These are phyloP conservation scores for Dactylellina haptotyla DNA, from an alignment of 2,329 filamentous ascomycete species.

Conservation along the genomic window DNA sequence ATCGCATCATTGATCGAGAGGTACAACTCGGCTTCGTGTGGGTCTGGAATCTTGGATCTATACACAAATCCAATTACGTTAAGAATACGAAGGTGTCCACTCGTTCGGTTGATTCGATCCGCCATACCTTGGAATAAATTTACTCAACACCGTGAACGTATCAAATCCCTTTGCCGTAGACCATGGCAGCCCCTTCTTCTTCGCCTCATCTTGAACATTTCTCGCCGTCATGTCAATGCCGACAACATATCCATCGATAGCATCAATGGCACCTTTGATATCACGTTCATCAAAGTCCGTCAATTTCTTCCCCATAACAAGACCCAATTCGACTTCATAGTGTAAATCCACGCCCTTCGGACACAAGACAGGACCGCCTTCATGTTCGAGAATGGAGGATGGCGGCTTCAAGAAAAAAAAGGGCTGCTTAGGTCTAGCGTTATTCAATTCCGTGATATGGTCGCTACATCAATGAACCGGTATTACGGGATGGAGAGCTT, in stretches of 20 bases:
- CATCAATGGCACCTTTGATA: constrained; percentile 63
- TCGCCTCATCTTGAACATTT: constrained; percentile 94
- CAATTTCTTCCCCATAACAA: constrained; percentile 84
- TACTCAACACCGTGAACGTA: constrained; percentile 89
- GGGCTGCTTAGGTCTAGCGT: constrained; percentile 85
- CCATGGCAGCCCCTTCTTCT: constrained; percentile 97
- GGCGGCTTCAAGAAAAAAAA: constrained; percentile 99
- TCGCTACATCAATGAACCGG: constrained; percentile 64
- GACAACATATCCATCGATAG: constrained; percentile 77
- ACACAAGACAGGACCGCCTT: constrained; percentile 79
- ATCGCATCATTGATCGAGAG: constrained; percentile 82
- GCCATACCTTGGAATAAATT: constrained; percentile 75
- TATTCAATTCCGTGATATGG: constrained; percentile 92
- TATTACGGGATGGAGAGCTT: too few relatives aligned
- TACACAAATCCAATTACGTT: not conserved
- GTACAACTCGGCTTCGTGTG: constrained; percentile 87
- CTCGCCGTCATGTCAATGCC: constrained; percentile 97
- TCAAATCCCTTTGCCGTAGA: constrained; percentile 97
- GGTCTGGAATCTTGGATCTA: constrained; percentile 76
- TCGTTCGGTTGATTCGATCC: not conserved
- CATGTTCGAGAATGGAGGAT: constrained; percentile 82
- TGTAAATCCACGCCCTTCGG: constrained; percentile 86
- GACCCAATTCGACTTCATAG: constrained; percentile 92
- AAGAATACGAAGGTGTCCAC: not conserved
- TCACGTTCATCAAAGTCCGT: constrained; percentile 80